Percentiles rank a stretch among this genome's conserved stretches.
Conservation (phyloP, 2,329 filamentous ascomycete genomes). For the Xylariaceae sp. region DNA sequence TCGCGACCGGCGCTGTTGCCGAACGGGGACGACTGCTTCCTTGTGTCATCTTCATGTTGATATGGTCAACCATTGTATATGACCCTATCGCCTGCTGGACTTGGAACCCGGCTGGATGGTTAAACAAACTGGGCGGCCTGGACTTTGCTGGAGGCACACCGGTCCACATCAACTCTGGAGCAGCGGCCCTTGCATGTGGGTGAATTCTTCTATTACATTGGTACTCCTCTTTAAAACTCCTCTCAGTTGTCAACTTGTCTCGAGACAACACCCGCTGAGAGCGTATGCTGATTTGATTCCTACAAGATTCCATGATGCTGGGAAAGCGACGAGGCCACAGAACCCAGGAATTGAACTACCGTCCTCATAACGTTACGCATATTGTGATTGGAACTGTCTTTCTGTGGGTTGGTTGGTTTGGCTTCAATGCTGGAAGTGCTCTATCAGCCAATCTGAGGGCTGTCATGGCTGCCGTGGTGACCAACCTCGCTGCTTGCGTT, state of each 20-base stretch:
- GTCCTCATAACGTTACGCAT: slow-evolving; percentile 88
- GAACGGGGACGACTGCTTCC: slow-evolving; percentile 86
- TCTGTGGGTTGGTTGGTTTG: slow-evolving; percentile 94
- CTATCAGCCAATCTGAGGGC: slow-evolving; percentile 77
- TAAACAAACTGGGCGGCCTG: slow-evolving; percentile 70
- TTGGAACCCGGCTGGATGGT: slow-evolving; percentile 83
- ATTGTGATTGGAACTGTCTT: slow-evolving; percentile 91
- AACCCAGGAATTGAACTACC: slow-evolving; percentile 84
- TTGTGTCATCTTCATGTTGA: slow-evolving; percentile 86
- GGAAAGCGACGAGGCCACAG: slow-evolving; percentile 81
- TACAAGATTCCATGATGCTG: slow-evolving; percentile 72
- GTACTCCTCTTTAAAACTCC: background rate
- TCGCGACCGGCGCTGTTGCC: slow-evolving; percentile 79
- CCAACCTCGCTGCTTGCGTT: slow-evolving; percentile 77
- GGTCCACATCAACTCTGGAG: slow-evolving; percentile 81
- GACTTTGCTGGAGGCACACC: slow-evolving; percentile 90
- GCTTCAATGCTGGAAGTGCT: slow-evolving; percentile 86
- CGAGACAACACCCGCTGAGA: background rate
- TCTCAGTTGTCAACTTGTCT: background rate
- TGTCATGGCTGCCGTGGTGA: slow-evolving; percentile 81
- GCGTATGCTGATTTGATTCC: slow-evolving; percentile 11
- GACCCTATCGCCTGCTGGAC: slow-evolving; percentile 94
- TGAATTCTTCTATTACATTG: slow-evolving; percentile 4
- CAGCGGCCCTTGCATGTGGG: slow-evolving; percentile 70
- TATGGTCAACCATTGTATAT: slow-evolving; percentile 88